Evolutionary conservation across 768 basidiomycete genomes (phyloP), one percentile per base, ranked within the genome.

Genomic region (Artomyces pyxidatus): DNA sequence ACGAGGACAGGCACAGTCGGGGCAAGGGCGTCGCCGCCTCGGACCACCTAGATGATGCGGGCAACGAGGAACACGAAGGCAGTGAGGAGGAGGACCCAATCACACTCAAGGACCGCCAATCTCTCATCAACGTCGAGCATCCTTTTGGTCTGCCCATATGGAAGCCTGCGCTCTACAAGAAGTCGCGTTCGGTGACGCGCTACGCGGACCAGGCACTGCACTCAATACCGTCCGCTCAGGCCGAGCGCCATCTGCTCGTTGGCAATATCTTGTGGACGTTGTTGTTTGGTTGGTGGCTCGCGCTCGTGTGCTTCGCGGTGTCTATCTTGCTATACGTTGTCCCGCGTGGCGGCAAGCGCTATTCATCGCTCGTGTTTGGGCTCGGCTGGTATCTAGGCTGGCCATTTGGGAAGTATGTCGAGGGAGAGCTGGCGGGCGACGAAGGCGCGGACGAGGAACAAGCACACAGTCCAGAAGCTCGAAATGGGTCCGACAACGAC

Each of bases 331-430:
- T 99, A 25, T 83, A 76, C 60, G 45, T 85, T 37, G 69, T 91
- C 6, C 88, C 94, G 0, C 75, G 76, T 40, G 95, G 96, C 11
- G 92, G 92, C 37, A 74, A 73, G 55, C 83, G 79, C 42, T 98
- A 95, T 63, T 80, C 89, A 2, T 78, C 77, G n/a, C 74, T 98
- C 26, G 71, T 97, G 5, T 91, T 81, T 59, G 96, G 96, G 12
- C 69, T 99, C 22, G 93, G 92, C 6, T 96, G 93, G 88, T 99
- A 99, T 64, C 77, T 97, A 46, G 79, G 80, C 19, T 98, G 96
- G 96, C 96, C 96, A 2, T 99, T 99, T 62, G 94, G 96, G 17
- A 97, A 97, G 66, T 99, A 98, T 63, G 90, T 99, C 42, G 93
- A 97, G 65, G 90, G 92, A 10, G 83, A 83, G 51, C 63, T 70